These are phyloP conservation scores for Fraxinus velutina DNA, from an alignment of 305 asterid genomes.

Conservation along the genomic window DNA sequence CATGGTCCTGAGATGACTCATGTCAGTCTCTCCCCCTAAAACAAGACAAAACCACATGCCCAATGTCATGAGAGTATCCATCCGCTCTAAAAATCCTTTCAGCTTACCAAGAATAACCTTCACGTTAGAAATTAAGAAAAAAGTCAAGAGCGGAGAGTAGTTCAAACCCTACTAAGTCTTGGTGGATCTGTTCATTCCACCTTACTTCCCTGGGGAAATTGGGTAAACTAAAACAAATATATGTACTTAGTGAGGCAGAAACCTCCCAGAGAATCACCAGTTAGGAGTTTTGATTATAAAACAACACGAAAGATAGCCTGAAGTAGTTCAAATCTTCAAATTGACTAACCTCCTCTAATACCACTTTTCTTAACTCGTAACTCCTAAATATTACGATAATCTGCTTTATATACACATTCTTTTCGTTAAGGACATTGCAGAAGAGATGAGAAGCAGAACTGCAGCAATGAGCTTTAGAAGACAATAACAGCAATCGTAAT, in stretches of 20 bases:
- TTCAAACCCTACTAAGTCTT: background rate
- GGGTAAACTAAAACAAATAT: background rate
- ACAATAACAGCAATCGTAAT: constrained; percentile 27
- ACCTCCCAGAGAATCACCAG: background rate
- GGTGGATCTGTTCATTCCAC: background rate
- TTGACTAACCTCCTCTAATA: background rate
- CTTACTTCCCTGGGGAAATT: background rate
- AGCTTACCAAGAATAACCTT: background rate
- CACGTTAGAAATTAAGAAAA: background rate
- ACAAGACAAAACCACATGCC: background rate
- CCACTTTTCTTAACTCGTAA: background rate
- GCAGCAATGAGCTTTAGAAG: constrained; percentile 10
- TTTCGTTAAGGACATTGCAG: background rate
- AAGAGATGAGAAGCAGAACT: background rate
- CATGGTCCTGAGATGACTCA: background rate
- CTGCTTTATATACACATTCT: background rate
- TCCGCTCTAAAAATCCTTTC: background rate
- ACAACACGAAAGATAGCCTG: background rate
- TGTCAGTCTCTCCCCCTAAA: background rate
- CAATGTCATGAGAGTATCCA: background rate
- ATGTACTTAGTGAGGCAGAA: background rate
- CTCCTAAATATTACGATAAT: background rate
- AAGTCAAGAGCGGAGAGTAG: background rate
- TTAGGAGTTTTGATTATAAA: background rate
- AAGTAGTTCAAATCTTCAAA: background rate